Conservation (phyloP, 441 rosid genomes). For the Eruca vesicaria region DNA sequence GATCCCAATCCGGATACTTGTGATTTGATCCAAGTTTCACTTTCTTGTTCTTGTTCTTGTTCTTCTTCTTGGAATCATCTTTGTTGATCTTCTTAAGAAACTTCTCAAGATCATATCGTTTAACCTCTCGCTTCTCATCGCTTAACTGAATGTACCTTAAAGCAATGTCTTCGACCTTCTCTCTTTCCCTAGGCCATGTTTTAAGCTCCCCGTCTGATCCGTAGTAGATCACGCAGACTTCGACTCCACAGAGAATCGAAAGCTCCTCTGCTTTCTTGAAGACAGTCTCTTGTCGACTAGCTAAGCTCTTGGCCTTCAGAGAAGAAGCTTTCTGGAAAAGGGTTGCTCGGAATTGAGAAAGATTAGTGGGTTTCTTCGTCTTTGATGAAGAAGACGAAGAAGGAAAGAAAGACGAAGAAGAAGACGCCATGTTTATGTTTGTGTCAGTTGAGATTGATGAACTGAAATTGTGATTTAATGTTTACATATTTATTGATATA, state of each 20-base stretch:
- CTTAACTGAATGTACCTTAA: background rate
- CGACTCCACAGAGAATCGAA: conserved; percentile 26
- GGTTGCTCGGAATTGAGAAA: background rate
- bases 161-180: conserved; percentile 19
- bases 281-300: conserved; percentile 21
- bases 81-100: conserved; percentile 5
- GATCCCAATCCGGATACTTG: conserved; percentile 31
- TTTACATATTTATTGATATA: background rate
- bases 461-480: background rate
- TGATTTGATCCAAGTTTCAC: background rate
- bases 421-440: conserved; percentile 11
- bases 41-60: conserved; percentile 12
- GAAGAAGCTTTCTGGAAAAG: conserved; percentile 8
- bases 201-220: conserved; percentile 21
- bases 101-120: background rate
- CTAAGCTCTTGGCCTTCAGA: background rate
- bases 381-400: background rate
- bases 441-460: background rate
- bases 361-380: background rate
- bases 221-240: conserved; percentile 30
- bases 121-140: conserved; percentile 4
- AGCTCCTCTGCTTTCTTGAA: conserved; percentile 34
- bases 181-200: conserved; percentile 32
- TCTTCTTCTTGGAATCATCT: conserved; percentile 9
- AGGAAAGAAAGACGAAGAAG: background rate